phyloP scores from a whole-genome alignment of 1,139 yeast species.

The Saccharomycopsis phalli region DNA sequence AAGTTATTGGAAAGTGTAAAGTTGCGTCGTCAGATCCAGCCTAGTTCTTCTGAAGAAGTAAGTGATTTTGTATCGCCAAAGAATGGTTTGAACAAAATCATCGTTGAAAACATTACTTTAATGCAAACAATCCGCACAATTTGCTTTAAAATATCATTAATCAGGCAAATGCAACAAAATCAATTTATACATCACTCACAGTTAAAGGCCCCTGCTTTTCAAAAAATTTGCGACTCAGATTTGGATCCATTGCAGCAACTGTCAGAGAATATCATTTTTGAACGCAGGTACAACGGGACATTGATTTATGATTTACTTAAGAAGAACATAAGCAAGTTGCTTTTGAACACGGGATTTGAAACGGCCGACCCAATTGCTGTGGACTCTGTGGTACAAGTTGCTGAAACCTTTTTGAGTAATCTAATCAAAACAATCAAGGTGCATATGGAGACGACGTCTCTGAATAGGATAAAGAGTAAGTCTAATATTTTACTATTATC shows the following conservation, averaged over 20 bases:
- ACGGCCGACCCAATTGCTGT: conserved; percentile 70
- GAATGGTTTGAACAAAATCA: conserved; percentile 52
- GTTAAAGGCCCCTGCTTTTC: conserved; percentile 61
- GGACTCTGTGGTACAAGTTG: conserved; percentile 72
- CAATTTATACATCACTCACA: conserved; percentile 69
- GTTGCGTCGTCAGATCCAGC: conserved; percentile 23
- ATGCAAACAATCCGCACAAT: conserved; percentile 84
- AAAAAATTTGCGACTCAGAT: conserved; percentile 55
- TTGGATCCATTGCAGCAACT: conserved; percentile 72
- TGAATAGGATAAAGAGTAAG: conserved; percentile 32
- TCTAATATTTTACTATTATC: conserved; percentile 52
- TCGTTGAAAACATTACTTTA: conserved; percentile 58
- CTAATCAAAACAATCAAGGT: conserved; percentile 62
- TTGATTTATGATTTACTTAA: conserved; percentile 60
- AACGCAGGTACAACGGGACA: conserved; percentile 47
- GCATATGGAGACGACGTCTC: conserved; percentile 59
- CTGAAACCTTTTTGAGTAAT: conserved; percentile 71
- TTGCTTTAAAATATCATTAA: conserved; percentile 81
- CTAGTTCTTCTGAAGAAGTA: conserved; percentile 27
- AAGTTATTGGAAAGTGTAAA: conserved; percentile 28
- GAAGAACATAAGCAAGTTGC: conserved; percentile 64
- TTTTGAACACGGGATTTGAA: conserved; percentile 94
- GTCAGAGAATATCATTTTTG: conserved; percentile 37
- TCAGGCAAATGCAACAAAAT: conserved; percentile 86
- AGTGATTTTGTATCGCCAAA: conserved; percentile 35